Base-by-base conservation (phyloP, 78 protist genomes). In the Dictyostelium firmibasis region DNA sequence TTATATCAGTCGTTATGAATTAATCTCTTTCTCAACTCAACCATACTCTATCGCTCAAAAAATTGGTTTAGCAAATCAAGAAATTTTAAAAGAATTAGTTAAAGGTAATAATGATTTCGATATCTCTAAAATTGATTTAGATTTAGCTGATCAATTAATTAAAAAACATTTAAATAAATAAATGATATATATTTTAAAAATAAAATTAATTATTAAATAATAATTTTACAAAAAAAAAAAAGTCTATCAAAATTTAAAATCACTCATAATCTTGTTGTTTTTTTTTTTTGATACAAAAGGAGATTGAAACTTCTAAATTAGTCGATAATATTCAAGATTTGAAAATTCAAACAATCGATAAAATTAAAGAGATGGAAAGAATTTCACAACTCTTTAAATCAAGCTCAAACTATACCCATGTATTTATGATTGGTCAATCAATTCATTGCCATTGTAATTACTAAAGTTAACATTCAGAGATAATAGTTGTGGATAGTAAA, bases 1-100 rank as follows among this genome's bases (percentile, higher is more conserved):
- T 75, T 94, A 83, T 31, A 62, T 86, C 4, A 83, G 94, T 6
- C 94, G 92, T 43, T 97, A 97, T 74, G 85, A 85, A 31, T 53
- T 91, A 72, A 95, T 97, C 14, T 91, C 97, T 10, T 97, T 94
- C 84, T 88, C 96, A 3, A 79, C 77, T 25, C 69, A 50, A 60
- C 95, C 95, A 10, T 95, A 95, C 44, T 6, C 44, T 2, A 74
- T 78, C n/a, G 96, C 96, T 23, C 86, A 84, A 67, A n/a, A 79
- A 25, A 86, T 62, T 31, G 96, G 96, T 82, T 27, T 77, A 5
- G 25, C 38, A 35, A 86, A 94, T 62, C 85, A 81, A 85, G 3
- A 69, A 38, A 91, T 91, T 31, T 60, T 91, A 7, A 36, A 10
- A 5, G 13, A 91, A 36, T 36, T 91, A 3, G 78, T 84, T 18